Evolutionary conservation across 177 flowering plant genomes (phyloP).

Genomic region (Vitis hybrid): DNA sequence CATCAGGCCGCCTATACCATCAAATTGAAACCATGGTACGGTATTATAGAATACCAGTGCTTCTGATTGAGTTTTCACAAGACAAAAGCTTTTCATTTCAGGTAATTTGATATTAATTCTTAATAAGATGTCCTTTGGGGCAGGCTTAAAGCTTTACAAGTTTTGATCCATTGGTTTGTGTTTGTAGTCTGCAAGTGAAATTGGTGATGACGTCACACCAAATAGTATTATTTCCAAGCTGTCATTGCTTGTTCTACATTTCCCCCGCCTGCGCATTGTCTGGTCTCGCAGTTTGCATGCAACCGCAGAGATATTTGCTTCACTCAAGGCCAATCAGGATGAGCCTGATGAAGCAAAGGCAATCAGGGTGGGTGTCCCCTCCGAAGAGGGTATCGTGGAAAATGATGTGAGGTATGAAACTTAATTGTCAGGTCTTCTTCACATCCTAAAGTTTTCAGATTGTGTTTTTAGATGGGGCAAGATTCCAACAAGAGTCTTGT

Average conservation of each 20-base stretch:
- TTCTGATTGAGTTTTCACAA: constrained; percentile 93
- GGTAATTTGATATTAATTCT: constrained; percentile 40
- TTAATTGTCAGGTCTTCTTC: not conserved
- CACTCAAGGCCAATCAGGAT: constrained; percentile 94
- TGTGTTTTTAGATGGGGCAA: not conserved
- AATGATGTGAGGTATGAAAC: constrained; percentile 77
- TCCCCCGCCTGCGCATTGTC: constrained; percentile 88
- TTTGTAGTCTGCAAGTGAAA: constrained; percentile 91
- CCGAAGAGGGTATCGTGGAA: constrained; percentile 87
- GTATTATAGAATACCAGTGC: constrained; percentile 87
- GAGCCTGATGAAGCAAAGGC: constrained; percentile 92
- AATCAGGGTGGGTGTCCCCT: constrained; percentile 87
- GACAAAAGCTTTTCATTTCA: constrained; percentile 98
- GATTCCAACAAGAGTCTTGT: no score
- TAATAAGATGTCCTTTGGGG: not conserved
- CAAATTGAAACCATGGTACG: constrained; percentile 93
- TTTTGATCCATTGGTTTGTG: constrained; percentile 2
- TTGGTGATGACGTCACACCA: constrained; percentile 95
- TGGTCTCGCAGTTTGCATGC: constrained; percentile 99
- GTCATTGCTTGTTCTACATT: constrained; percentile 84
- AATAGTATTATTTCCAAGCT: constrained; percentile 86
- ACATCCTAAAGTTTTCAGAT: not conserved
- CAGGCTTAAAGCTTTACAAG: not conserved
- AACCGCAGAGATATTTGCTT: constrained; percentile 91
- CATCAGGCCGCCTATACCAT: constrained; percentile 91